Evolutionary conservation across 2,329 filamentous ascomycete genomes (phyloP), one percentile per base, ranked within the genome.

Genomic region (Penicillium vulpinum): DNA sequence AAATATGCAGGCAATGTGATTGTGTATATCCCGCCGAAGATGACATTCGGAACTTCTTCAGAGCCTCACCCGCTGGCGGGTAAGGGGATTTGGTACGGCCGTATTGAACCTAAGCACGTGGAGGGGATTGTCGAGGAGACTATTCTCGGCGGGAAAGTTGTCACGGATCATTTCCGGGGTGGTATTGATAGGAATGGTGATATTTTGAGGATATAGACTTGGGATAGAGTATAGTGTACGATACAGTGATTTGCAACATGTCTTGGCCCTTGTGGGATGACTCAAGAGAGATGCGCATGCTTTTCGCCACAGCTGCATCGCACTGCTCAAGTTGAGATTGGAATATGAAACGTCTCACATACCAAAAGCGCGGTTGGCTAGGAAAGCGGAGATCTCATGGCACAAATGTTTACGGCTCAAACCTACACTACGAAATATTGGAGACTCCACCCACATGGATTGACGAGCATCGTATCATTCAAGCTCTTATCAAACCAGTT

Each of bases 1-100:
- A 96, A 96, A 79, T 97, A 94, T 78, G 89, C 88, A 36, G 93
- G 93, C 39, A 97, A 97, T 70, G 86, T 97, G 64, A 90, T 97
- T 78, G 80, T 97, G 0, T 97, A 97, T 74, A 83, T 77, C 11
- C 74, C 75, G 2, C 70, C 71, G 1, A 64, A 63, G 15, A 69
- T 75, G 66, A 69, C 52, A 35, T 45, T 63, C 13, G 60, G 58
- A n/a, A 43, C 41, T 29, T 59, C 58, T 18, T 60, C 59, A 22
- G 56, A 53, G n/a, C 51, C 57, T 50, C 70, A 73, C 56, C 70
- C 74, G 45, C 66, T 77, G 63, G 73, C 75, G 10, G 75, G 75
- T 5, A 77, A 71, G 58, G 75, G 75, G 0, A 93, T 97, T 65
- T 97, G 92, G 92, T 84, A 97, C 59, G 92, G 90, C 18, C 81